Evolutionary conservation across 1,284 basidiomycete genomes (phyloP).

Genomic region (Inonotus hispidus): DNA sequence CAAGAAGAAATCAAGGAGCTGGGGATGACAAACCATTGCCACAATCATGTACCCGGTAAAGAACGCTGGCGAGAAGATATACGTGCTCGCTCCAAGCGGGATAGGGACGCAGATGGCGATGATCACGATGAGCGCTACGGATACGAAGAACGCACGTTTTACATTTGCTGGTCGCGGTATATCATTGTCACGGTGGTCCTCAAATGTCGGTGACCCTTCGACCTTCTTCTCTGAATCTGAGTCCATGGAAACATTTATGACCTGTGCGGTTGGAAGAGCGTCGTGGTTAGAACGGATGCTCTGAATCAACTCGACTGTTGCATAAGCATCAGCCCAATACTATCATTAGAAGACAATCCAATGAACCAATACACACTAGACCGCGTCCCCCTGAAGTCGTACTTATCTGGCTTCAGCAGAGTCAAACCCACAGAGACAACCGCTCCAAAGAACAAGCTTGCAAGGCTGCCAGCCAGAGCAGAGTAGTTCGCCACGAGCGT

Average conservation of each 20-base stretch:
- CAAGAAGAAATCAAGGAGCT: too few species aligned
- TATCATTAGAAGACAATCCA: not conserved
- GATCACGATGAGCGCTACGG: slow-evolving; percentile 36
- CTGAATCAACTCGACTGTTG: slow-evolving; percentile 15
- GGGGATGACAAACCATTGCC: slow-evolving; percentile 35
- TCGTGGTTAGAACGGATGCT: not conserved
- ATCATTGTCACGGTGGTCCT: too few species aligned
- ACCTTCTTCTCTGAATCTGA: slow-evolving; percentile 14
- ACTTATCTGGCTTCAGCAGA: slow-evolving; percentile 38
- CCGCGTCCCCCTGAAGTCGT: slow-evolving; percentile 43
- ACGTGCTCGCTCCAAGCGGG: slow-evolving; percentile 49
- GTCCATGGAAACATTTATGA: slow-evolving; percentile 18
- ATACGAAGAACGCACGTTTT: slow-evolving; percentile 37
- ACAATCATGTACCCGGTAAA: slow-evolving; percentile 48
- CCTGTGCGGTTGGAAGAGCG: slow-evolving; percentile 6
- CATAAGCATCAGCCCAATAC: too few species aligned
- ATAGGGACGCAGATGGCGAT: slow-evolving; percentile 33
- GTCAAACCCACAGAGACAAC: slow-evolving; percentile 38
- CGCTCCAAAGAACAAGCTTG: slow-evolving; percentile 41
- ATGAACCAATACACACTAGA: slow-evolving; percentile 30
- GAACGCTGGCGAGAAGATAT: slow-evolving; percentile 43
- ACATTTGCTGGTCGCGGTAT: slow-evolving; percentile 30
- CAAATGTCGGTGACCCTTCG: slow-evolving; percentile 5
- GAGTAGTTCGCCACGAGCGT: slow-evolving; percentile 45
- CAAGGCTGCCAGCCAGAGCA: slow-evolving; percentile 42